Conservation (phyloP, 306 rosid genomes). For the Castanopsis chinensis region DNA sequence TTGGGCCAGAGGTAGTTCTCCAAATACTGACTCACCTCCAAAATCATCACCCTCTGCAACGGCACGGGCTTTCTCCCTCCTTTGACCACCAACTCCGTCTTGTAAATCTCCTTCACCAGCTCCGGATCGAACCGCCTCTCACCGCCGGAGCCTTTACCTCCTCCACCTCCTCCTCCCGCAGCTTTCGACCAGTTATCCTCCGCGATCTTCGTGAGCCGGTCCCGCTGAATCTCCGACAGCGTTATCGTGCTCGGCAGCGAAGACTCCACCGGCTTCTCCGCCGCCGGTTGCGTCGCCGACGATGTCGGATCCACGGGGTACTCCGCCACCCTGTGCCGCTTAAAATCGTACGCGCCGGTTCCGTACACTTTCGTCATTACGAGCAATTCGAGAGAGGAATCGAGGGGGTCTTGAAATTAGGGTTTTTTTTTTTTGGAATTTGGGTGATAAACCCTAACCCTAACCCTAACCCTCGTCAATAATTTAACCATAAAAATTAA, state of each 20-base stretch:
- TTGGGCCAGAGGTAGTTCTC: slow-evolving; percentile 89
- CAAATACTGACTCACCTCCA: slow-evolving; percentile 92
- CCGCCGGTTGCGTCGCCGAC: slow-evolving; percentile 19
- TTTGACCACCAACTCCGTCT: slow-evolving; percentile 60
- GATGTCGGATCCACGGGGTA: slow-evolving; percentile 46
- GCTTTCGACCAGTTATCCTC: slow-evolving; percentile 65
- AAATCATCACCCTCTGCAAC: slow-evolving; percentile 86
- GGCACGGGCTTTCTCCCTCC: slow-evolving; percentile 83
- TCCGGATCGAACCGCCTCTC: slow-evolving; percentile 59
- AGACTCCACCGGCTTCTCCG: slow-evolving; percentile 49
- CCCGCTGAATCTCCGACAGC: slow-evolving; percentile 81
- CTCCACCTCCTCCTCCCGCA: slow-evolving; percentile 42
- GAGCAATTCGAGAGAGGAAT: no score
- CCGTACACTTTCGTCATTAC: slow-evolving; percentile 90
- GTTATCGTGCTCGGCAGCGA: slow-evolving; percentile 67
- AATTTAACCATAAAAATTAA: no score
- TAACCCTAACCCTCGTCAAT: no score
- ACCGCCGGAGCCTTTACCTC: neutral
- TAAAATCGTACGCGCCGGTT: slow-evolving; percentile 78
- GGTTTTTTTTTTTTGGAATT: neutral
- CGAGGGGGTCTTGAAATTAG: neutral
- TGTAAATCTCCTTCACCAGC: slow-evolving; percentile 68
- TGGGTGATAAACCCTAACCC: neutral
- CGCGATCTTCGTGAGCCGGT: slow-evolving; percentile 86
- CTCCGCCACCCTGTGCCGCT: slow-evolving; percentile 95